Evolutionary conservation across 208 protist genomes (phyloP), one percentile per base, ranked within the genome.

Genomic region (Trypanosoma caninum): DNA sequence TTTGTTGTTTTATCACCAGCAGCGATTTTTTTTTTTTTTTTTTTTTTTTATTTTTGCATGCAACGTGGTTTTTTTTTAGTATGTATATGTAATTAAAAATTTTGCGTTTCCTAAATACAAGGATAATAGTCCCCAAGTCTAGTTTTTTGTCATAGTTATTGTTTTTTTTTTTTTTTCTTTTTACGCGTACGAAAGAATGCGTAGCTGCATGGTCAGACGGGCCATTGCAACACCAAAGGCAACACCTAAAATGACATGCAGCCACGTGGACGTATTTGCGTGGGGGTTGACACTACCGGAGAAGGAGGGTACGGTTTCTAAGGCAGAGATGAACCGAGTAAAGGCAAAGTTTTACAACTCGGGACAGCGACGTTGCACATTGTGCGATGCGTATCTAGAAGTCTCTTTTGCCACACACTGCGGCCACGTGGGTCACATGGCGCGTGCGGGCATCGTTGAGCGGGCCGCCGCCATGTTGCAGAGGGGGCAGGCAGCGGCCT

Each of bases 361-460:
- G 23, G 58, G 48, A 6, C 63, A 62, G 7, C 34, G 53, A 22
- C 61, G 40, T 8, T 89, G 82, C 41, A 62, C 23, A 9, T 34
- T 89, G 37, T 89, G 82, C 54, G 50, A 77, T 47, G 44, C 31
- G 7, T 44, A 50, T 33, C 42, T 87, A 9, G 40, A 65, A 1
- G 63, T 63, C 2, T 73, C 70, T 33, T 82, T 82, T 60, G 18
- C 23, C 14, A 33, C 58, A 14, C 87, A 94, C 60, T 58, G 3
- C 8, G 23, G 16, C 16, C 65, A 55, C n/a, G 57, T 82, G 1
- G 69, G 79, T 23, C 87, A 94, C 59, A 48, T 59, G 8, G 72
- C 74, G 4, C 80, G 81, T 9, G 22, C 85, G 3, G 83, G 54
- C 14, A 73, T 94, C n/a, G 44, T 91, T 31, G 72, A 80, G 67